phyloP scores from a whole-genome alignment of 495 filamentous ascomycete genomes.

The Trichocladium antarcticum region DNA sequence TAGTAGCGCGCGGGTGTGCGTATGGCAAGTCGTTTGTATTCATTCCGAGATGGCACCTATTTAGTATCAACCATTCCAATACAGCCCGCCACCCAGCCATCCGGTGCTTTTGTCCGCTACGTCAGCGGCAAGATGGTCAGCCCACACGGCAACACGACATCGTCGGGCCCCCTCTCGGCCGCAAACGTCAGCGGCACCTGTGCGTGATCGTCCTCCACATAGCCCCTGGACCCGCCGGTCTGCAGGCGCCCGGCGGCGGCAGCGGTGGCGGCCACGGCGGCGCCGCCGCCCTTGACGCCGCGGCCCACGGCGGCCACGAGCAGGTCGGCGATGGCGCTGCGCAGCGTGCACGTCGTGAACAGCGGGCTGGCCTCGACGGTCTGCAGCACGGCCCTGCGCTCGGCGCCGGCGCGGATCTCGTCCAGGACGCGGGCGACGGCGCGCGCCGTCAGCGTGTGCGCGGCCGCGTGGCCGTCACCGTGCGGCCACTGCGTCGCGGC shows the following conservation, averaged over 20 bases:
- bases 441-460: neutral
- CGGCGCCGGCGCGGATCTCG: conserved; percentile 6
- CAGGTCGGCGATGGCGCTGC: conserved; percentile 16
- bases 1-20: no score
- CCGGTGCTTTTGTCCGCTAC: conserved; percentile 3
- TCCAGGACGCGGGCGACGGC: conserved; percentile 11
- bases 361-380: conserved; percentile 16
- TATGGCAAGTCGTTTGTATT: no score
- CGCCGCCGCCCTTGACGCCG: conserved; percentile 5
- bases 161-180: conserved; percentile 18
- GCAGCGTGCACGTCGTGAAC: conserved; percentile 18
- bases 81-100: neutral
- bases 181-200: conserved; percentile 23
- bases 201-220: no score
- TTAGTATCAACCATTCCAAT: no score
- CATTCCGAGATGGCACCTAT: no score
- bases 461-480: neutral
- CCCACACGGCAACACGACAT: conserved; percentile 21
- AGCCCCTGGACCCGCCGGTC: no score
- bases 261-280: no score
- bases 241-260: no score
- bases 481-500: conserved; percentile 24
- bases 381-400: conserved; percentile 12
- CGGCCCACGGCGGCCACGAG: conserved; percentile 14
- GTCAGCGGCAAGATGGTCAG: conserved; percentile 23